A percentile compares a stretch with the other conserved stretches of the same genome.
phyloP scores from a whole-genome alignment of 2,329 filamentous ascomycete genomes.

The Colletotrichum liriopes region DNA sequence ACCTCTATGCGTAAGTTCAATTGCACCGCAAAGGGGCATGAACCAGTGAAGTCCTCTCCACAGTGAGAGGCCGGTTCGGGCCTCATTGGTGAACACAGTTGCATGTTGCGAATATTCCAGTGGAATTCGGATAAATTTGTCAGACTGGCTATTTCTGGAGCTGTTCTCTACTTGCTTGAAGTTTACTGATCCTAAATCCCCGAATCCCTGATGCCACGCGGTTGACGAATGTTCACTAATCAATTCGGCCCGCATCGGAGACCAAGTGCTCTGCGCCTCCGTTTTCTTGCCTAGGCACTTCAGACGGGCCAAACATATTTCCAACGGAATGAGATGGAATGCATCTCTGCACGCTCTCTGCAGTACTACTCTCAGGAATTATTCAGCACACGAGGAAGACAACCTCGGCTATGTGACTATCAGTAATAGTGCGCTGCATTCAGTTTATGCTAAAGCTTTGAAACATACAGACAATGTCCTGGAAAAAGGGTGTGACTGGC shows the following conservation, averaged over 20 bases:
- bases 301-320: not conserved
- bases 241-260: not conserved
- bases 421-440: not conserved
- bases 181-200: not conserved
- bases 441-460: too few species aligned
- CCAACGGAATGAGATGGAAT: not conserved
- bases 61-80: not conserved
- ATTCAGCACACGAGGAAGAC: not conserved
- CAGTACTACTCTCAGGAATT: not conserved
- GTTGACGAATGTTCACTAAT: slow-evolving; percentile 1
- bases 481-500: too few species aligned
- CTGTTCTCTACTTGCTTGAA: not conserved
- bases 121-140: not conserved
- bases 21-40: not conserved
- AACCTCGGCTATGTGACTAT: not conserved
- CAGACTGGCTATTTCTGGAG: not conserved
- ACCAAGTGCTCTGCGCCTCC: not conserved
- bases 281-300: not conserved
- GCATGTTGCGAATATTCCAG: not conserved
- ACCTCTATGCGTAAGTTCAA: not conserved
- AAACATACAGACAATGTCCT: too few species aligned
- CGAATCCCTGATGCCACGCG: not conserved
- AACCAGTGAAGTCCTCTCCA: too few species aligned
- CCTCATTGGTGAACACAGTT: not conserved
- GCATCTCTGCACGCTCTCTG: not conserved